Conservation (phyloP, 192 early-diverging fungal species). For the Coemansia furcata region DNA sequence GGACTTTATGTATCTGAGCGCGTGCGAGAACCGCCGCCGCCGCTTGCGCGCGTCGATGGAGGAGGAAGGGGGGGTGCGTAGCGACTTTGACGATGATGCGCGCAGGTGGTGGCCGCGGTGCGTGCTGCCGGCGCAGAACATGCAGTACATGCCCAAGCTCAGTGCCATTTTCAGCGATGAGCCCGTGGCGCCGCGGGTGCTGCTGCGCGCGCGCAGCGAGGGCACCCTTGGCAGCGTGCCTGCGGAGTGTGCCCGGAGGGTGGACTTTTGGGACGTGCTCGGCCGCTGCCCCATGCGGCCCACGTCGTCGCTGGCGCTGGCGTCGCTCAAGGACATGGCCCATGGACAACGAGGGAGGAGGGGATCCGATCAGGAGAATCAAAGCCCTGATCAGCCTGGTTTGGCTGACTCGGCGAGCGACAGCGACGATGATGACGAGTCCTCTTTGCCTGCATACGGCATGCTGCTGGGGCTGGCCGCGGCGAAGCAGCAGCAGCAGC, state of each 20-base stretch:
- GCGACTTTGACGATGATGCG: conserved; percentile 2
- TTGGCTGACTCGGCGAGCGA: conserved; percentile 5
- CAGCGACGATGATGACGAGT: conserved; percentile 6
- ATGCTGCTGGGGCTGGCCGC: not conserved
- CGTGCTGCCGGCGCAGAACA: conserved; percentile 40
- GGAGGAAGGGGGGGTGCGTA: not conserved
- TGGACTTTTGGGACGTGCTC: conserved; percentile 46
- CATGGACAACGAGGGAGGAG: not conserved
- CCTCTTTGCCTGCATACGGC: not conserved
- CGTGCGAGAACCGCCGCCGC: conserved; percentile 8
- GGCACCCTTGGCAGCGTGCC: not conserved
- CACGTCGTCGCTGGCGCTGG: conserved; percentile 39
- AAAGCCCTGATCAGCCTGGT: conserved; percentile 6
- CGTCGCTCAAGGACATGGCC: conserved; percentile 41
- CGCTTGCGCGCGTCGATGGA: not conserved
- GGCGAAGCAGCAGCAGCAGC: conserved; percentile 5
- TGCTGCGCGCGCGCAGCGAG: conserved; percentile 2
- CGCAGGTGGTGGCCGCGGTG: conserved; percentile 45
- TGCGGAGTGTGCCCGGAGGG: not conserved
- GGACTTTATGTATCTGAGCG: conserved; percentile 36
- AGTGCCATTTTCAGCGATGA: conserved; percentile 11
- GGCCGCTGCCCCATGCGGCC: conserved; percentile 44
- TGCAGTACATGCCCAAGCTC: conserved; percentile 52
- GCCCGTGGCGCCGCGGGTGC: not conserved
- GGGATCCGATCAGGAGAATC: too few relatives aligned